A percentile compares a stretch with the other conserved stretches of the same genome.
phyloP scores from a whole-genome alignment of 371 early-diverging fungal species.

The Smittium culicis region DNA sequence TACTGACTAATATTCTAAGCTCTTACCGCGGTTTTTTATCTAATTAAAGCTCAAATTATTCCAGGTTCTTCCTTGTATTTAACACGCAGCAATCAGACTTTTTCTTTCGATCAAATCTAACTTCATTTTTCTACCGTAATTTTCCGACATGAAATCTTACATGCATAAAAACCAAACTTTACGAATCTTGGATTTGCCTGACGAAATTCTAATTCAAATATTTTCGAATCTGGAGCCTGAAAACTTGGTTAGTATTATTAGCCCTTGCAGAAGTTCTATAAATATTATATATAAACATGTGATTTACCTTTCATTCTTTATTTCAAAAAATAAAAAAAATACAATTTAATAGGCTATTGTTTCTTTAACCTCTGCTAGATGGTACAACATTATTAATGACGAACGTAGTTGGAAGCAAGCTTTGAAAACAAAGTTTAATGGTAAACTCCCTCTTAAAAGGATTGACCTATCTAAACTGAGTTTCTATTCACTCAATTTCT shows the following conservation, averaged over 20 bases:
- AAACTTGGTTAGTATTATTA: constrained; percentile 4
- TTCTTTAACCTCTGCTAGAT: neutral
- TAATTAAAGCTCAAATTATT: no score
- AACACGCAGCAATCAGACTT: no score
- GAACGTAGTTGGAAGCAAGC: constrained; percentile 9
- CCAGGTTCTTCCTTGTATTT: no score
- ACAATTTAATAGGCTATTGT: neutral
- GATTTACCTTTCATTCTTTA: neutral
- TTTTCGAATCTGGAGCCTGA: constrained; percentile 8
- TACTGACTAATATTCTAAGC: no score
- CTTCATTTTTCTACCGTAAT: no score
- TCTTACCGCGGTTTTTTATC: no score
- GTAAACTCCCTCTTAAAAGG: neutral
- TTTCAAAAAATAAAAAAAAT: no score
- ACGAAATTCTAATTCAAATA: constrained; percentile 5
- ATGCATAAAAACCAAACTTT: no score
- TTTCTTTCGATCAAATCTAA: no score
- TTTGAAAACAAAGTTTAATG: neutral
- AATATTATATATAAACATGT: neutral
- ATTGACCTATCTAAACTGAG: constrained; percentile 5
- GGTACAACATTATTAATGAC: constrained; percentile 3
- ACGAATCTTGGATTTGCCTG: no score
- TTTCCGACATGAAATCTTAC: no score
- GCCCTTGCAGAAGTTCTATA: neutral
- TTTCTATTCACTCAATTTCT: neutral